Conservation (phyloP, 768 basidiomycete species). For the Leucocoprinus leucothites region DNA sequence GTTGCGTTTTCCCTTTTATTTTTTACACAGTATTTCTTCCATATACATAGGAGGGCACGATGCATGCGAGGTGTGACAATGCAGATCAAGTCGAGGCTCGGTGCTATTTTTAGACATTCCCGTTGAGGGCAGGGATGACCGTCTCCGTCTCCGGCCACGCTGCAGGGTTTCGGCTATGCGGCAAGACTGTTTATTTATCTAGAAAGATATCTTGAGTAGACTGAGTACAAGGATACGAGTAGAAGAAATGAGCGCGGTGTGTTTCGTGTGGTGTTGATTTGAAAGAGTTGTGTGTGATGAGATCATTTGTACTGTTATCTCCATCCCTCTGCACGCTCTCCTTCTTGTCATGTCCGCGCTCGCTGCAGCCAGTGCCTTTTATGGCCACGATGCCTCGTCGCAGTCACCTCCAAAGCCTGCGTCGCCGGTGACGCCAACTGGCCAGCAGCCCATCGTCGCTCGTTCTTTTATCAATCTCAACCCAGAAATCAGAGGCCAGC, state of each 20-base stretch:
- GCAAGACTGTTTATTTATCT: too few species aligned
- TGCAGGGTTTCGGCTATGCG: too few species aligned
- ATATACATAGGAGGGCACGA: not conserved
- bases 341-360: too few species aligned
- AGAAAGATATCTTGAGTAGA: too few species aligned
- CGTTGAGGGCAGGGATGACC: too few species aligned
- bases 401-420: slow-evolving; percentile 38
- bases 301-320: not conserved
- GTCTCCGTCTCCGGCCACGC: too few species aligned
- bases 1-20: too few species aligned
- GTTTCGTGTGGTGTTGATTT: not conserved
- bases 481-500: slow-evolving; percentile 37
- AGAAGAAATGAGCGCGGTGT: too few species aligned
- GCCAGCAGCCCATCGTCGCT: slow-evolving; percentile 28
- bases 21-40: too few species aligned
- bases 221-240: too few species aligned
- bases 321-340: not conserved
- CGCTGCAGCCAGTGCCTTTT: slow-evolving; percentile 17
- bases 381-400: slow-evolving; percentile 32
- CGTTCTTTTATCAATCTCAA: slow-evolving; percentile 40
- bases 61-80: not conserved
- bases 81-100: too few species aligned
- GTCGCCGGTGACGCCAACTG: slow-evolving; percentile 41
- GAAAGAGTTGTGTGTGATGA: not conserved
- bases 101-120: too few species aligned